Percentiles rank a stretch among this genome's conserved stretches.
Conservation (phyloP, 768 basidiomycete species). For the Tricholoma matsutake region DNA sequence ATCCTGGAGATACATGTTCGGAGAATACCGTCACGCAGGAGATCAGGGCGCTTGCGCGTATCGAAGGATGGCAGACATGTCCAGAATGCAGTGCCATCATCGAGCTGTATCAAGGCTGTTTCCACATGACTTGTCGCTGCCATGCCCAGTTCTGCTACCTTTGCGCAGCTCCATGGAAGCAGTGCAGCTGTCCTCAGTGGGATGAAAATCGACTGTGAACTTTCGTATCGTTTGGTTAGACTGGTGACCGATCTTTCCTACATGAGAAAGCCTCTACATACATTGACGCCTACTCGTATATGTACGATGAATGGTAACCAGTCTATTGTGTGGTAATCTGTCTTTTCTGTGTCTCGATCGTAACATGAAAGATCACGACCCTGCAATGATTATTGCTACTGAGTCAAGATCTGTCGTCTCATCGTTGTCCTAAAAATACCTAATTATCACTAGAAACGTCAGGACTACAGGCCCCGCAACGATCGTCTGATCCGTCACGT, state of each 20-base stretch:
- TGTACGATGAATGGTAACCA: no score
- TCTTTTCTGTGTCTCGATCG: no score
- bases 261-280: no score
- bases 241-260: no score
- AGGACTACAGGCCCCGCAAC: conserved; percentile 57
- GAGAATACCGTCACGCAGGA: conserved; percentile 40
- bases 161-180: conserved; percentile 62
- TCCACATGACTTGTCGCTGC: conserved; percentile 66
- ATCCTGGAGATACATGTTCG: conserved; percentile 38
- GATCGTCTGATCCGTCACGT: conserved; percentile 43
- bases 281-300: no score
- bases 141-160: conserved; percentile 60
- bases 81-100: conserved; percentile 54
- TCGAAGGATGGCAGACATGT: conserved; percentile 58
- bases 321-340: no score
- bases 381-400: no score
- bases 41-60: conserved; percentile 41
- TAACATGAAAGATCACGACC: no score
- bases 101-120: conserved; percentile 55
- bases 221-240: background rate
- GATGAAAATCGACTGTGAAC: conserved; percentile 42
- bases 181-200: conserved; percentile 57
- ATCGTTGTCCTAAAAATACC: no score
- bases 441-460: no score
- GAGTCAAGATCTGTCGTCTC: no score